Percentiles rank a stretch among this genome's conserved stretches.
Conservation (phyloP, 108 stramenopile species). For the Cylindrotheca fusiformis region DNA sequence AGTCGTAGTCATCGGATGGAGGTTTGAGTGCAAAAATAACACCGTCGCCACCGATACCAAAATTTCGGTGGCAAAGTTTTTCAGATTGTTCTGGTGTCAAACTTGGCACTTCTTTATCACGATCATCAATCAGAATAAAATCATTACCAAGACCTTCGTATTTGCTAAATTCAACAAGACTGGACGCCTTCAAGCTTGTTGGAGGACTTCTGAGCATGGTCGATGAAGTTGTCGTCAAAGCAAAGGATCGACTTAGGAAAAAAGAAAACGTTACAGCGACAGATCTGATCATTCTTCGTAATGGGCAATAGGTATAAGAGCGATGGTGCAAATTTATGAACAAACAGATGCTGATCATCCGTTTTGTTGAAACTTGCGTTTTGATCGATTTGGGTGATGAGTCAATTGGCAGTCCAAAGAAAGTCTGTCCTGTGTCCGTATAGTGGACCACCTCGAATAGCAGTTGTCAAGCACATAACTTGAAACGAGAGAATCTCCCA, state of each 20-base stretch:
- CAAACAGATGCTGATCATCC: not conserved
- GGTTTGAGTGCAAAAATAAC: conserved; percentile 96
- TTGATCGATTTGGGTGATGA: too few relatives aligned
- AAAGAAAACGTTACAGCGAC: not conserved
- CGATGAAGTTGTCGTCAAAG: not conserved
- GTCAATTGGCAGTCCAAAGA: too few relatives aligned
- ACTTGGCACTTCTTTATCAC: conserved; percentile 68
- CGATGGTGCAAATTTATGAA: too few relatives aligned
- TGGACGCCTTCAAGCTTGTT: conserved; percentile 1
- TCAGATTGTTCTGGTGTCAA: conserved; percentile 85
- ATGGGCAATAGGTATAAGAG: not conserved
- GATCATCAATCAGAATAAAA: conserved; percentile 95
- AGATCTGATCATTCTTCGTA: not conserved
- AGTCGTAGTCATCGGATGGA: conserved; percentile 83
- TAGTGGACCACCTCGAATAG: too few relatives aligned
- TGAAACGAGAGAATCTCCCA: too few relatives aligned
- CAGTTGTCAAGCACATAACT: too few relatives aligned
- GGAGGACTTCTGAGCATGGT: not conserved
- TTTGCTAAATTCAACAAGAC: conserved; percentile 79
- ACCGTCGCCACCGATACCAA: conserved; percentile 96
- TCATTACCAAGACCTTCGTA: conserved; percentile 99
- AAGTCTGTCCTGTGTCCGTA: too few relatives aligned
- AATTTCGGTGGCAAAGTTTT: conserved; percentile 89
- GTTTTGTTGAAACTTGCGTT: not conserved
- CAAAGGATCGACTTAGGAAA: not conserved